Base-by-base conservation (phyloP, 768 basidiomycete species). In the Amanita pallidorosea region DNA sequence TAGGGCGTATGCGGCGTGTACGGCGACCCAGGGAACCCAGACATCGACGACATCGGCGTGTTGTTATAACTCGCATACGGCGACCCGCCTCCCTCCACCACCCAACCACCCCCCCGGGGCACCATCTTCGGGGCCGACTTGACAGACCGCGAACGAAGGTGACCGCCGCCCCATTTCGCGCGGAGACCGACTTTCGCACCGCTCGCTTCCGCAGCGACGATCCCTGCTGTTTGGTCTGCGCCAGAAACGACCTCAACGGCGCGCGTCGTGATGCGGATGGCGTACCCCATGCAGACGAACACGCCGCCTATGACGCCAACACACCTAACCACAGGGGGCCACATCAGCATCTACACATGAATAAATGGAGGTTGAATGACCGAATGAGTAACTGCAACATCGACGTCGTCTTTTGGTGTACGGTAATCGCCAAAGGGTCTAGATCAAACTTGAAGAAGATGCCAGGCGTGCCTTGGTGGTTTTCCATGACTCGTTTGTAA, bases 401-500 rank as follows among this genome's bases (percentile, higher is more conserved):
- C 1, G 79, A 73, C 0, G 86, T 91, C 17, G 95, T 97, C 15
- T 92, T 80, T 67, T 98, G 93, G 59, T 87, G 79, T 49, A 97
- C 81, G 0, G 81, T 85, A 53, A 98, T 74, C 20, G 78, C 73
- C 67, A 98, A 76, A 0, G 94, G 92, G 61, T 99, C 95, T 34
- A 97, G 68, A 53, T 99, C 94, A 63, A 91, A 97, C 67, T 97
- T 96, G 84, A 97, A 96, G 74, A 95, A 97, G 62, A 98, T 95
- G 13, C 89, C 94, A 0, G 95, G 95, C 0, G 90, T 84, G 6
- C 88, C 89, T 13, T 72, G 68, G 55, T 88, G 80, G 61, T 89
- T 86, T 17, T 79, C 70, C 2, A 96, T 69, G 15, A 77, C 73
- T 27, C 88, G 81, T 1, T 78, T 81, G 58, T 97, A 95, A 66